These are phyloP conservation scores for Dendrothele bispora DNA, from an alignment of 768 basidiomycete genomes.

Conservation along the genomic window DNA sequence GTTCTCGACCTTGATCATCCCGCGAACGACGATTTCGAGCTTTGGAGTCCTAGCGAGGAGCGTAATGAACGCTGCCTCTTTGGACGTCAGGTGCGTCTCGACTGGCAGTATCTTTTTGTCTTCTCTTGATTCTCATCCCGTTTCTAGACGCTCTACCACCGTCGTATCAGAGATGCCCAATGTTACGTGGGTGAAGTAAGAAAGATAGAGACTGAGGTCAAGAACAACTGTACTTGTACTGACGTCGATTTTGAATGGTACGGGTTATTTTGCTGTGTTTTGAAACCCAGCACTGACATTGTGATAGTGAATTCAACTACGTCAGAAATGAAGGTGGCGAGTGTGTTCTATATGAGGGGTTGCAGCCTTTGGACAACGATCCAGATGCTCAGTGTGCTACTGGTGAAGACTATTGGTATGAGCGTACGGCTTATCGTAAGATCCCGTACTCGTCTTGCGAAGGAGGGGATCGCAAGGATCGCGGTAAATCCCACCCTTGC, in stretches of 20 bases:
- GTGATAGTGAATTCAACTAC: conserved; percentile 87
- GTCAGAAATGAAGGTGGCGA: conserved; percentile 63
- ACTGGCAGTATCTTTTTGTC: conserved; percentile 9
- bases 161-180: conserved; percentile 73
- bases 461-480: conserved; percentile 78
- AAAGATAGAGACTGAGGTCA: conserved; percentile 52
- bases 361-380: conserved; percentile 60
- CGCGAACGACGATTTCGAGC: conserved; percentile 88
- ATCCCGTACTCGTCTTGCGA: conserved; percentile 88
- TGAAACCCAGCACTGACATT: background rate
- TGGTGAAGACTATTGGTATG: conserved; percentile 86
- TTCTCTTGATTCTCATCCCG: background rate
- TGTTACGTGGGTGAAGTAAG: conserved; percentile 80
- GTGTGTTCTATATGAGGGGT: conserved; percentile 79
- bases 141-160: conserved; percentile 85
- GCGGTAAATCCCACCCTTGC: conserved; percentile 72
- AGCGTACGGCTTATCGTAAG: conserved; percentile 87
- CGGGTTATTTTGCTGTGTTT: conserved; percentile 24
- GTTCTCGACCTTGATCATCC: conserved; percentile 68
- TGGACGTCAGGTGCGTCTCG: conserved; percentile 84
- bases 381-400: conserved; percentile 59
- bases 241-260: conserved; percentile 92
- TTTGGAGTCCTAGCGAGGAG: conserved; percentile 94
- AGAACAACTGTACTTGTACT: conserved; percentile 73
- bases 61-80: conserved; percentile 90